These are phyloP conservation scores for Cercophora newfieldiana DNA, from an alignment of 495 filamentous ascomycete genomes.

Conservation along the genomic window DNA sequence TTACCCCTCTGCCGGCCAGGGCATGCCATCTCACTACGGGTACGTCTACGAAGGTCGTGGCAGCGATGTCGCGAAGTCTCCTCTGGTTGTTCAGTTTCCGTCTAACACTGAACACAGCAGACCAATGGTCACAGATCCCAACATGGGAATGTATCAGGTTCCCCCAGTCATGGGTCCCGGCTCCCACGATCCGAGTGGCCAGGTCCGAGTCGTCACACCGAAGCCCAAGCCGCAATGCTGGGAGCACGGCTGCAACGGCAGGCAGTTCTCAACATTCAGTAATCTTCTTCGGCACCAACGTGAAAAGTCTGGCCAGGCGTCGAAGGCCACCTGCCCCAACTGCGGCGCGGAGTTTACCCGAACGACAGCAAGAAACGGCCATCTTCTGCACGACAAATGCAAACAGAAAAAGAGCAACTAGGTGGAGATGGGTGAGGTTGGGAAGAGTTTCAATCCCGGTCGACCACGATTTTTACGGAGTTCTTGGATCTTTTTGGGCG, in stretches of 20 bases:
- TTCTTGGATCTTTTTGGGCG: neutral
- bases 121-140: conserved; percentile 40
- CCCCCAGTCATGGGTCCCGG: conserved; percentile 32
- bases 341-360: conserved; percentile 91
- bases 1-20: conserved; percentile 40
- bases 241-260: conserved; percentile 93
- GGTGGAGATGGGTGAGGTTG: neutral
- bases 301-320: conserved; percentile 87
- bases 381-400: conserved; percentile 87
- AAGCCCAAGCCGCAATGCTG: conserved; percentile 90
- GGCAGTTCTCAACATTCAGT: conserved; percentile 93
- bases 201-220: conserved; percentile 69
- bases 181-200: conserved; percentile 41
- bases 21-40: conserved; percentile 48
- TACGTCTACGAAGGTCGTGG: conserved; percentile 22
- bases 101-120: conserved; percentile 23
- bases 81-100: neutral
- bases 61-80: neutral
- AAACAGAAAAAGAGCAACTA: conserved; percentile 57
- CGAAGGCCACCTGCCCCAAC: conserved; percentile 81
- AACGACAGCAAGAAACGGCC: conserved; percentile 87
- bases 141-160: conserved; percentile 46
- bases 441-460: neutral
- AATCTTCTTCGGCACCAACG: conserved; percentile 89
- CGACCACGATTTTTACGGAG: neutral